Base-by-base conservation (phyloP, 495 filamentous ascomycete species). In the Acidomyces sp. region DNA sequence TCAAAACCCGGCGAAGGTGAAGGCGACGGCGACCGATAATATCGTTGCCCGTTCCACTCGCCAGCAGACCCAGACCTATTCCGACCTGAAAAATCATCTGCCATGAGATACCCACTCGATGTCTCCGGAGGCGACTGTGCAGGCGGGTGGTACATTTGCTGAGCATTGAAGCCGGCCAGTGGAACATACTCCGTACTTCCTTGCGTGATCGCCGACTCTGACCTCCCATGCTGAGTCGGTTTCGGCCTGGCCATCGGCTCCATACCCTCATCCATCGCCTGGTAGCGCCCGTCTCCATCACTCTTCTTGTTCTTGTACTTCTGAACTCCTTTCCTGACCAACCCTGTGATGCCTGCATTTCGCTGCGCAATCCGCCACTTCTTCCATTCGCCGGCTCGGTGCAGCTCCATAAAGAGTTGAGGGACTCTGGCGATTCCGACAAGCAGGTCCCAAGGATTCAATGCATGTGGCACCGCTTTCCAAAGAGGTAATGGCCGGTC, bases 361-460 rank as follows among this genome's bases (percentile, higher is more conserved):
- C 24, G 9, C 11, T 10, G 7, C 3, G 43, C 34, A 6, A 16
- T 23, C 16, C 43, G 35, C 4, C 21, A 46, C n/a, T 31, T 16
- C 13, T 16, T 33, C 43, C 43, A 46, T 3, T 19, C 43, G 25
- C 43, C 43, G 26, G 9, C 34, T 1, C 26, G 25, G 13, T 39
- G 35, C 17, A 46, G 7, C 34, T 46, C 25, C 4, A 16, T 6
- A 18, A 3, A 39, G 1, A 46, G 24, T 16, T 35, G 36, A 22
- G 40, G 34, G 35, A 46, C 28, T 9, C 29, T 28, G n/a, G 19
- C 35, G 17, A 46, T 33, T 20, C 43, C 43, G 12, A 32, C 6
- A 24, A 46, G 2, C 26, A 46, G 18, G 23, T 46, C 43, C 17
- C 4, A 6, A 5, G 43, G 43, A 24, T 46, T 46, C 7, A 46